Evolutionary conservation across 2,329 filamentous ascomycete species (phyloP).

Genomic region (Pseudogymnoascus sp.): DNA sequence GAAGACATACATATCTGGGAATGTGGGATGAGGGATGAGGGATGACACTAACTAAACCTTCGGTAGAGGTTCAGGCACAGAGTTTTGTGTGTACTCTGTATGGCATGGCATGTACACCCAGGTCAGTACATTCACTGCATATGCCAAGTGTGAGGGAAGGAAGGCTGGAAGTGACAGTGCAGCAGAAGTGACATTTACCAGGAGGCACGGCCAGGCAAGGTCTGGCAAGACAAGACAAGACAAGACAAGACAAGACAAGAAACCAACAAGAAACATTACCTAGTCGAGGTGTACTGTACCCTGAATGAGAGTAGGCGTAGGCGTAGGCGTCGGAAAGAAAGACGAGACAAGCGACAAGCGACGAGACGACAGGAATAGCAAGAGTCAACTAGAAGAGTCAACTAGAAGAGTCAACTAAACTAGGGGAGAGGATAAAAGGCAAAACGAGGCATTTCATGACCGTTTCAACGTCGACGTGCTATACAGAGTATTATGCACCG

Average conservation of each 20-base stretch:
- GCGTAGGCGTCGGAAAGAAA: not conserved
- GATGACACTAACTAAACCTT: too few species aligned
- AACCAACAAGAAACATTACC: not conserved
- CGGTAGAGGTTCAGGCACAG: not conserved
- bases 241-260: not conserved
- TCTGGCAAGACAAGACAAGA: too few species aligned
- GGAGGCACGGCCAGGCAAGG: not conserved
- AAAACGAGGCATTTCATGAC: too few species aligned
- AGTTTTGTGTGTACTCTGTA: not conserved
- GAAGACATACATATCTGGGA: not conserved
- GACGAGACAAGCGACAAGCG: not conserved
- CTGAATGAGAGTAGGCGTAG: too few species aligned
- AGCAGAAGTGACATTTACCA: too few species aligned
- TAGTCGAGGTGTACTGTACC: too few species aligned
- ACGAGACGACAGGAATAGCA: not conserved
- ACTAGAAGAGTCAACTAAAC: too few species aligned
- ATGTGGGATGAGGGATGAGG: not conserved
- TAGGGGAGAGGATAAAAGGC: not conserved
- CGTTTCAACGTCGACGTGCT: too few species aligned
- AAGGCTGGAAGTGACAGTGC: not conserved
- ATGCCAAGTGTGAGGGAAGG: not conserved
- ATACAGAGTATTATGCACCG: too few species aligned
- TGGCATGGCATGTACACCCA: not conserved
- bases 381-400: not conserved
- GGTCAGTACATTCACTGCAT: not conserved